Evolutionary conservation across 2,329 filamentous ascomycete species (phyloP).

Genomic region (Aspergillus viridinutans): DNA sequence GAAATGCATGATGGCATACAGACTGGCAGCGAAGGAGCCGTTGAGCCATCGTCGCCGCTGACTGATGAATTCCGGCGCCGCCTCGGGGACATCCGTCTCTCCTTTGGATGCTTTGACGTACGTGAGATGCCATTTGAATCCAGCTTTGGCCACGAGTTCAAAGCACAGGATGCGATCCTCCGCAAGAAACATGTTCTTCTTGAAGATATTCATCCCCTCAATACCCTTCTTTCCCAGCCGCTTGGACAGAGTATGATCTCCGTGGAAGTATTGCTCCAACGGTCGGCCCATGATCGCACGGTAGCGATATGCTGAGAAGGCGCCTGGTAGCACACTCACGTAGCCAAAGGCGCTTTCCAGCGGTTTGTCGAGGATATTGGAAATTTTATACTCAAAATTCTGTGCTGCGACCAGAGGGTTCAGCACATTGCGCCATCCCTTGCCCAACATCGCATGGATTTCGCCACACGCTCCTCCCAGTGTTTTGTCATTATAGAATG

Average conservation of each 20-base stretch:
- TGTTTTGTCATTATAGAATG: constrained; percentile 99
- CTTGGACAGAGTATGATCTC: constrained; percentile 95
- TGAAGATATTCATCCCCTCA: constrained; percentile 99
- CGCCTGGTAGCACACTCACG: constrained; percentile 94
- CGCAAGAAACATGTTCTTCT: constrained; percentile 99
- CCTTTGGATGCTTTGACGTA: constrained; percentile 99
- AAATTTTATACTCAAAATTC: constrained; percentile 99
- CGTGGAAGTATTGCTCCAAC: constrained; percentile 98
- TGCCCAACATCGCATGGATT: constrained; percentile 95
- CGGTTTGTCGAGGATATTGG: constrained; percentile 97
- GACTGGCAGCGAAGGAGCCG: constrained; percentile 94
- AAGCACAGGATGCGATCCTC: constrained; percentile 99
- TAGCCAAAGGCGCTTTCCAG: constrained; percentile 97
- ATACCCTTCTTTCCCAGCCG: constrained; percentile 98
- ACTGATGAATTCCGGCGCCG: constrained; percentile 92
- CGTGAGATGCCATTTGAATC: constrained; percentile 97
- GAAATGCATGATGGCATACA: constrained; percentile 98
- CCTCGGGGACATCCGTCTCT: constrained; percentile 97
- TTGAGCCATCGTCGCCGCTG: constrained; percentile 99
- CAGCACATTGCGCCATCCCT: constrained; percentile 82
- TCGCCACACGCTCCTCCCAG: constrained; percentile 97
- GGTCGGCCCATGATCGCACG: constrained; percentile 96
- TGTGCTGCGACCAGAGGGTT: constrained; percentile 94
- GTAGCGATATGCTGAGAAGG: constrained; percentile 97
- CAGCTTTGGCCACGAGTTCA: constrained; percentile 96